phyloP scores from a whole-genome alignment of 805 yeast species.

The Pichia eremophila region DNA sequence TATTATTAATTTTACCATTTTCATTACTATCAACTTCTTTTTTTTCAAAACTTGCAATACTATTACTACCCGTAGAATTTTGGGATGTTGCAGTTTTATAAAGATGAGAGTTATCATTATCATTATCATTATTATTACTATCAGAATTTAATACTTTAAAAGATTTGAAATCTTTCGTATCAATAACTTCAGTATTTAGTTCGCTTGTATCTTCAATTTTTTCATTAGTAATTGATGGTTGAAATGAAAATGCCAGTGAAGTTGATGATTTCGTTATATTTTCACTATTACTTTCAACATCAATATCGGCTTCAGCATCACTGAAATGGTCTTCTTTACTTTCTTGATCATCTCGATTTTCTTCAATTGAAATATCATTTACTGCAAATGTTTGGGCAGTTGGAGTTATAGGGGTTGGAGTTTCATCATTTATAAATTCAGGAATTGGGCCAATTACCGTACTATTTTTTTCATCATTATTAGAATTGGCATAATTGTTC shows the following conservation, averaged over 20 bases:
- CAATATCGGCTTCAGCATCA: neutral
- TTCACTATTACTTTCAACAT: neutral
- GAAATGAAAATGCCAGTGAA: constrained; percentile 5
- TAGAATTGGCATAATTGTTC: neutral
- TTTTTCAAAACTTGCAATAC: constrained; percentile 8
- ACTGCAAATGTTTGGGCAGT: neutral
- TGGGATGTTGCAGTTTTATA: constrained; percentile 5
- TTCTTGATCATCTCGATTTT: neutral
- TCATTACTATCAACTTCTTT: neutral
- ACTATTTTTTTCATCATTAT: neutral
- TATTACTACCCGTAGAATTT: neutral
- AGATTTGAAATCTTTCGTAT: neutral
- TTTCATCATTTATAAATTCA: neutral
- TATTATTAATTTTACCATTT: neutral
- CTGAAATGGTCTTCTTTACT: neutral
- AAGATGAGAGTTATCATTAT: neutral
- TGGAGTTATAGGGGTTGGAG: constrained; percentile 1
- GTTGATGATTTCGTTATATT: neutral
- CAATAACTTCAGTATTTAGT: too few relatives aligned
- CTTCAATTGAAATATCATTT: neutral
- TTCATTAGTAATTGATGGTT: constrained; percentile 1
- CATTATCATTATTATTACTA: neutral
- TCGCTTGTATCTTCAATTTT: neutral
- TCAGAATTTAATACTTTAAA: constrained; percentile 1
- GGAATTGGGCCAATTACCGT: neutral